A percentile compares a stretch with the other conserved stretches of the same genome.
Evolutionary conservation across 345 rosid species (phyloP).

Genomic region (Gynandropsis gynandra): DNA sequence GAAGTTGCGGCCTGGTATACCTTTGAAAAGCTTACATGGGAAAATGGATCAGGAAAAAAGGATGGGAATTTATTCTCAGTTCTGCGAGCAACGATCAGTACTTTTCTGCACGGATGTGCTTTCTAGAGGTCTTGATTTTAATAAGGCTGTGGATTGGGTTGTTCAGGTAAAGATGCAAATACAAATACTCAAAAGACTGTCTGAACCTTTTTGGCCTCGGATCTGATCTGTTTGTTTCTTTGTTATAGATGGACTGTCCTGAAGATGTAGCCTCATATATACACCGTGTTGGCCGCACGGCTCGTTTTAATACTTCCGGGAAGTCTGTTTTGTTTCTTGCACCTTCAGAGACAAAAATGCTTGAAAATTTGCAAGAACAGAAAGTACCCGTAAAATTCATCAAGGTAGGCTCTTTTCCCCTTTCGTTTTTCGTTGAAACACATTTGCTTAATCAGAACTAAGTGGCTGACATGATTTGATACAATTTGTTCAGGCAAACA

Average conservation of each 20-base stretch:
- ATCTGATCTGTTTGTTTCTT: conserved; percentile 12
- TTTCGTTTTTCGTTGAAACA: conserved; percentile 1
- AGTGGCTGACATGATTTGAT: background rate
- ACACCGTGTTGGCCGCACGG: conserved; percentile 99
- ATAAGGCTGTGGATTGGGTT: conserved; percentile 92
- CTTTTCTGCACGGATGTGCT: conserved; percentile 94
- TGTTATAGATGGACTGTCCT: conserved; percentile 77
- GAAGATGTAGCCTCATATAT: conserved; percentile 90
- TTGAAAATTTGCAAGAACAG: conserved; percentile 67
- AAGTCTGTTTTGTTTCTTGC: conserved; percentile 70
- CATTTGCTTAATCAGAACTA: background rate
- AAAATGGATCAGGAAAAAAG: conserved; percentile 89
- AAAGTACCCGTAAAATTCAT: conserved; percentile 60
- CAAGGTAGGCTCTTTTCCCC: conserved; percentile 42
- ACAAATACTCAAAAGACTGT: conserved; percentile 10
- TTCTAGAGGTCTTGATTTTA: conserved; percentile 93
- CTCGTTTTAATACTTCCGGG: conserved; percentile 70
- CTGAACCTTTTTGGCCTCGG: conserved; percentile 6
- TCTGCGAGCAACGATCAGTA: conserved; percentile 70
- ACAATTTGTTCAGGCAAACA: conserved; percentile 49
- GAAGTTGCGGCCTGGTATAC: conserved; percentile 91
- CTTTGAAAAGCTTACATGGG: conserved; percentile 91
- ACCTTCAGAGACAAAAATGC: conserved; percentile 92
- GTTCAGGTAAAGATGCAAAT: conserved; percentile 54
- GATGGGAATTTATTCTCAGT: conserved; percentile 74